Evolutionary conservation across 2,329 filamentous ascomycete genomes (phyloP), one percentile per base, ranked within the genome.

Genomic region (Alternaria hordeiaustralica): DNA sequence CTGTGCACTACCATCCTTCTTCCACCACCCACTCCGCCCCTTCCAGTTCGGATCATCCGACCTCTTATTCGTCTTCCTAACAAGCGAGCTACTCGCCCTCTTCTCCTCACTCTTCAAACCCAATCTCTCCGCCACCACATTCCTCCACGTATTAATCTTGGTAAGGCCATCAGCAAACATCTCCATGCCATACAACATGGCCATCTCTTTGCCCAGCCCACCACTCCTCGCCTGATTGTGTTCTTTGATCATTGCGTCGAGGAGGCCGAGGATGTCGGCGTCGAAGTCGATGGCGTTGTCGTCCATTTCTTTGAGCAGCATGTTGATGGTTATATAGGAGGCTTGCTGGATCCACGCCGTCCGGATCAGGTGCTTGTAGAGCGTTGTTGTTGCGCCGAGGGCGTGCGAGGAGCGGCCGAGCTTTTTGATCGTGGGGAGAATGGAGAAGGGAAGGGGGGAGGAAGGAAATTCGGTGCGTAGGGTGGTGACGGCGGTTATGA

Each of bases 341-440:
- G 87, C 84, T 66, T 87, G 87, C 11, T 87, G 86, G 33, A 81
- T 78, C 87, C 90, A 92, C 59, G 88, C 82, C 21, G 90, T 84
- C 13, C 83, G 78, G 23, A 92, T 83, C 33, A 93, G 84, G 53
- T 87, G 84, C 73, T 91, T 89, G 82, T 92, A 94, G 45, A 94
- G 87, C 0, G 86, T 82, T 0, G 90, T 91, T 18, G 89, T 89
- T 6, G 88, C 89, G 51, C 91, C 92, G 1, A 95, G 85, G 7
- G 92, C 88, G 72, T 90, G 92, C 0, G 90, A 90, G 1, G 87
- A 86, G 2, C 91, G 84, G 2, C 92, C 91, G 0, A 92, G 83
- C 47, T 85, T 83, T 74, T 91, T 92, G 70, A 94, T 82, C 8
- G 87, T 86, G 0, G 91, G 90, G 1, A 94, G 82, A 25, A 94